Percentiles rank a stretch among this genome's conserved stretches.
Evolutionary conservation across 1,284 basidiomycete genomes (phyloP).

Genomic region (Malassezia yamatoensis): DNA sequence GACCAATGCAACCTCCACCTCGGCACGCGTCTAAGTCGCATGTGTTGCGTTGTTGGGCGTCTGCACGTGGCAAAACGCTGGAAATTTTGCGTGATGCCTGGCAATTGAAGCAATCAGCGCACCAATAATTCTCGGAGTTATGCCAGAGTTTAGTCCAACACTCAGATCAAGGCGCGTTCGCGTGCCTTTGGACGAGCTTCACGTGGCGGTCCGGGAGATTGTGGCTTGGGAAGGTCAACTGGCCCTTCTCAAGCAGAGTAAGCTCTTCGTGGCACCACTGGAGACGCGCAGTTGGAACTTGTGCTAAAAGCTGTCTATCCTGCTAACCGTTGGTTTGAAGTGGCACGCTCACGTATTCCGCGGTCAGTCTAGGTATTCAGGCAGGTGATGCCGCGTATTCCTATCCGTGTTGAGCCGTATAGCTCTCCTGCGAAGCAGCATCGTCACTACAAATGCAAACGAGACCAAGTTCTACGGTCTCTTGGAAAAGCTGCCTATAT

Average conservation of each 20-base stretch:
- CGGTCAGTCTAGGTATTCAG: neutral
- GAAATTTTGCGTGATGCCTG: neutral
- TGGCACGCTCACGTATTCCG: neutral
- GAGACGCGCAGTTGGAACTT: conserved; percentile 1
- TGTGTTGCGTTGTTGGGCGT: neutral
- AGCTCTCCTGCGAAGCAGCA: conserved; percentile 52
- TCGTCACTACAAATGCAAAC: conserved; percentile 54
- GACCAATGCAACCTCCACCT: neutral
- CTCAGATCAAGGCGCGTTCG: neutral
- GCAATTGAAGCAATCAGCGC: neutral
- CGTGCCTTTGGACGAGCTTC: conserved; percentile 1
- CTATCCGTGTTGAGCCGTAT: conserved; percentile 53
- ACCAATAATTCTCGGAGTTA: neutral
- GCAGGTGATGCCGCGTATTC: conserved; percentile 52
- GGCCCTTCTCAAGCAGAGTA: neutral
- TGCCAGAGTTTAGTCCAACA: neutral
- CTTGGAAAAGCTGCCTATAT: conserved; percentile 51
- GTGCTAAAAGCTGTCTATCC: neutral
- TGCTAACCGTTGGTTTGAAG: neutral
- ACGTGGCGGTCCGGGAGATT: conserved; percentile 2
- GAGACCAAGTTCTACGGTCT: conserved; percentile 52
- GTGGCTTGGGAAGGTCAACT: neutral
- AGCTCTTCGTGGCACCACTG: conserved; percentile 1
- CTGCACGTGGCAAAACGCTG: neutral
- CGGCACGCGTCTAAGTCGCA: conserved; percentile 1